Evolutionary conservation across 306 rosid genomes (phyloP), one percentile per base, ranked within the genome.

Genomic region (Glycine tomentella): DNA sequence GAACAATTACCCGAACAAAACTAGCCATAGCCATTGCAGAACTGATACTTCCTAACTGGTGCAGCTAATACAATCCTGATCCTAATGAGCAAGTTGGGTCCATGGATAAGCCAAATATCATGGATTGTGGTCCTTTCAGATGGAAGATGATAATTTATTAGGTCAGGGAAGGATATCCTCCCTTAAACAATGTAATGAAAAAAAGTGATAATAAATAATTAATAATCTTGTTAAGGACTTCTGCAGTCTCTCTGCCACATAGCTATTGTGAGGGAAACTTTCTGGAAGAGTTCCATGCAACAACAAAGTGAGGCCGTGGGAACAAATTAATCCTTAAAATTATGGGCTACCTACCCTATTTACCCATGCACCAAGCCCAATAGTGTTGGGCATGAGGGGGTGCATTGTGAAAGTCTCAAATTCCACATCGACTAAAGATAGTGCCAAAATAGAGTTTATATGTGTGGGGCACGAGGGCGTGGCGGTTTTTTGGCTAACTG

Each of bases 61-160:
- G 61, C 58, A 31, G 42, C 33, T 45, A 42, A 66, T 16, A 61
- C 69, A 65, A 74, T 66, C 33, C 36, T 66, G 33, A 78, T 58
- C 42, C 8, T 79, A 79, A 55, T 14, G 38, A 62, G 7, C 25
- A 46, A 70, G 12, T 50, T 14, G 73, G 36, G 4, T 80, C 53
- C 69, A 55, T 81, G 80, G 17, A 9, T 81, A 81, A 25, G 80
- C 69, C 61, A 49, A 61, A 33, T 66, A 36, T 69, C 72, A 48
- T 57, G 51, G 75, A 7, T 66, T 48, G 16, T 31, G 11, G 15
- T 64, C 40, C 36, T 31, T 72, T 50, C 31, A 40, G 13, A 64
- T 42, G 6, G 52, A 72, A 80, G 67, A 12, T 9, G 3, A 52
- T 80, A 44, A 6, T 38, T 69, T 79, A 69, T 14, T 40, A 40